phyloP scores from a whole-genome alignment of 306 rosid species.

The Carpinus viminea region DNA sequence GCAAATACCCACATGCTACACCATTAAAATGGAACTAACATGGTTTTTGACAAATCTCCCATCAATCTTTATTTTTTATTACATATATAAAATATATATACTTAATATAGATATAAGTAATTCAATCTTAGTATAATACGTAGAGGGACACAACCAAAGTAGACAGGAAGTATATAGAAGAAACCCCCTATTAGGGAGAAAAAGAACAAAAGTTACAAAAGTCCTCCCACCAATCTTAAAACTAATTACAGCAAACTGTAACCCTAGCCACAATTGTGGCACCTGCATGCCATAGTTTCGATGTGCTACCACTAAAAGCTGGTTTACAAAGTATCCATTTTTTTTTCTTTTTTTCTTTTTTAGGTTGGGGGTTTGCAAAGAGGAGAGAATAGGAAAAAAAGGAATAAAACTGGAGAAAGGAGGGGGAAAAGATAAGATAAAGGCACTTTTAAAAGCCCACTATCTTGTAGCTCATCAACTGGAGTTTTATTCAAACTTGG shows the following conservation, averaged over 20 bases:
- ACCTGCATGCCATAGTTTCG: background rate
- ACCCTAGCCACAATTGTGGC: background rate
- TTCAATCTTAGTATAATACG: too few relatives aligned
- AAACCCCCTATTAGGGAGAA: too few relatives aligned
- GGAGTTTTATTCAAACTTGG: background rate
- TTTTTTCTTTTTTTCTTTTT: too few relatives aligned
- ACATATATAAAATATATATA: slow-evolving; percentile 1
- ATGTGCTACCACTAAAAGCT: too few relatives aligned
- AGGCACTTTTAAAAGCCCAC: background rate
- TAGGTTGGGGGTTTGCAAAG: too few relatives aligned
- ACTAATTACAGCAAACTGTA: background rate
- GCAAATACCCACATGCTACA: background rate
- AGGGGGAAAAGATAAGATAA: background rate
- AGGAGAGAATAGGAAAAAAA: too few relatives aligned
- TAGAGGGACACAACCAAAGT: too few relatives aligned
- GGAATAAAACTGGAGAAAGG: background rate
- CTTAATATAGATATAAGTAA: too few relatives aligned
- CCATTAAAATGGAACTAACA: background rate
- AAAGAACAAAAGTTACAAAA: too few relatives aligned
- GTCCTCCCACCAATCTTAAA: background rate
- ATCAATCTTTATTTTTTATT: too few relatives aligned
- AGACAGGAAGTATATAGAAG: background rate
- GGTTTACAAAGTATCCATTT: too few relatives aligned
- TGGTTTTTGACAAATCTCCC: too few relatives aligned
- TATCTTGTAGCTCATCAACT: background rate